These are phyloP conservation scores for Botrytis aclada DNA, from an alignment of 2,329 filamentous ascomycete genomes.

Conservation along the genomic window DNA sequence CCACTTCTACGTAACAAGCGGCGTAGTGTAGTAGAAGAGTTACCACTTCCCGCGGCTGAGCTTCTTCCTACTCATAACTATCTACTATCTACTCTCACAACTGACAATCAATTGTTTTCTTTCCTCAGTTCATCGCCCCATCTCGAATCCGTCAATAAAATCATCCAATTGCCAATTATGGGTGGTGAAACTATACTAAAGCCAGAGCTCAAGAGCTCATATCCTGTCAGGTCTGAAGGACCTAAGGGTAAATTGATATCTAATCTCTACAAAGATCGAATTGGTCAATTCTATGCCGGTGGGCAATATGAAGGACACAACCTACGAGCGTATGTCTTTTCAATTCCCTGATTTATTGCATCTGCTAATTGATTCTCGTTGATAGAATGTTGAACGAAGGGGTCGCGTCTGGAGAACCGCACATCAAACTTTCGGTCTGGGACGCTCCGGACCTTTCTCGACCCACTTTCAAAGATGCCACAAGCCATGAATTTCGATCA, in stretches of 20 bases:
- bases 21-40: conserved; percentile 5
- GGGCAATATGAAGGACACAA: conserved; percentile 79
- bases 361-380: conserved; percentile 20
- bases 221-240: conserved; percentile 36
- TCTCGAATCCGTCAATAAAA: conserved; percentile 15
- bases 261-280: conserved; percentile 79
- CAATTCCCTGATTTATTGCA: conserved; percentile 4
- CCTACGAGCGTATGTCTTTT: conserved; percentile 60
- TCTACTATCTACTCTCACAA: neutral
- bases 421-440: conserved; percentile 84
- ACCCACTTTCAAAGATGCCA: conserved; percentile 82
- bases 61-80: no score
- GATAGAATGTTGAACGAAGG: conserved; percentile 70
- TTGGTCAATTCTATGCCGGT: conserved; percentile 73
- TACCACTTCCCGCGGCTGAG: conserved; percentile 2
- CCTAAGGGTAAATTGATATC: conserved; percentile 76
- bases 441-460: conserved; percentile 74
- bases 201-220: conserved; percentile 32
- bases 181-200: conserved; percentile 36
- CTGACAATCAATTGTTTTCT: neutral
- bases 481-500: conserved; percentile 68
- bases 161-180: conserved; percentile 33
- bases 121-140: neutral
- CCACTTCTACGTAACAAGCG: conserved; percentile 18
- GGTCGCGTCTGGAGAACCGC: conserved; percentile 61